phyloP scores from a whole-genome alignment of 345 rosid species.

The Kernera saxatilis region DNA sequence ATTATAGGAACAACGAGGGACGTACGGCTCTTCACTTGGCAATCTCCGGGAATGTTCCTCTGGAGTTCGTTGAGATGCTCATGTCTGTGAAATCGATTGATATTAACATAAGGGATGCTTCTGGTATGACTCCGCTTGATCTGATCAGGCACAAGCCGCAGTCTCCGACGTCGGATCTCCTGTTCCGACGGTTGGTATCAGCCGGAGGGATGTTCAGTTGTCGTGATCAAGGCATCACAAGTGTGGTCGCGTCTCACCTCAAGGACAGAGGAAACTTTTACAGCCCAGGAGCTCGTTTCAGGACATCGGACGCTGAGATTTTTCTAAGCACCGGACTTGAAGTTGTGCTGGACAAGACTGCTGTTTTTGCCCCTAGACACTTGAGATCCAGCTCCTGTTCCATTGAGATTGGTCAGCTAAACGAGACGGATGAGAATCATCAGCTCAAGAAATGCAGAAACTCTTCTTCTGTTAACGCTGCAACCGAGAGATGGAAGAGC shows the following conservation, averaged over 20 bases:
- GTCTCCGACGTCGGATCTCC: constrained; percentile 59
- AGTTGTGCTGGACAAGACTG: constrained; percentile 39
- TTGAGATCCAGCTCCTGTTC: constrained; percentile 52
- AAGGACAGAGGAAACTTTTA: constrained; percentile 61
- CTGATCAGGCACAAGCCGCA: constrained; percentile 59
- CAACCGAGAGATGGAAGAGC: constrained; percentile 56
- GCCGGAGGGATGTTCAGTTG: constrained; percentile 67
- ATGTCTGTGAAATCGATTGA: constrained; percentile 58
- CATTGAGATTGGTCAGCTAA: constrained; percentile 35
- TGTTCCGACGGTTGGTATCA: constrained; percentile 60
- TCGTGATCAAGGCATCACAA: constrained; percentile 48
- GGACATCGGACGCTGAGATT: constrained; percentile 64
- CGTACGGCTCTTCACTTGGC: constrained; percentile 86
- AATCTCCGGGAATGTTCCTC: constrained; percentile 55
- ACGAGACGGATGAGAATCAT: constrained; percentile 39
- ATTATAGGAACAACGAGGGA: constrained; percentile 55
- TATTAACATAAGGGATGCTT: constrained; percentile 53
- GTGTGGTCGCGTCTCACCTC: constrained; percentile 57
- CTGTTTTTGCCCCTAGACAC: constrained; percentile 35
- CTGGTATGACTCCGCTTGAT: constrained; percentile 85
- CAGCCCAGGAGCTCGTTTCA: constrained; percentile 81
- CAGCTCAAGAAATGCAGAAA: constrained; percentile 37
- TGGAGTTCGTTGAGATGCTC: constrained; percentile 60
- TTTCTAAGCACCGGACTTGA: constrained; percentile 54
- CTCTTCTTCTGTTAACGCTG: constrained; percentile 41